Conservation (phyloP, 2,329 filamentous ascomycete genomes). For the Pseudogymnoascus sp. region DNA sequence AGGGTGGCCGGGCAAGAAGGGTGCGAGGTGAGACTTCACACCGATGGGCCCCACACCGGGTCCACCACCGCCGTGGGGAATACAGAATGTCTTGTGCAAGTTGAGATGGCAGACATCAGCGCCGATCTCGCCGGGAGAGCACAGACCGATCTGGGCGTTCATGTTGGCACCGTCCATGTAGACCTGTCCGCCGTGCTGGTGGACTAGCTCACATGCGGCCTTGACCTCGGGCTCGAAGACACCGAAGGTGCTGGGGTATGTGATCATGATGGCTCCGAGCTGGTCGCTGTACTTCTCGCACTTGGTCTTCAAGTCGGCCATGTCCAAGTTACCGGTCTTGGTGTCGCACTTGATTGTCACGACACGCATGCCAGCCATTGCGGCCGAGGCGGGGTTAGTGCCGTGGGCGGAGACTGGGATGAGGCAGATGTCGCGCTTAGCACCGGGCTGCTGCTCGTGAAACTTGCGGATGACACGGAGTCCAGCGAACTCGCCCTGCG, state of each 20-base stretch:
- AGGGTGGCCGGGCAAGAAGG: conserved; percentile 64
- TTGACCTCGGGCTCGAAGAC: conserved; percentile 89
- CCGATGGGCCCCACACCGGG: conserved; percentile 91
- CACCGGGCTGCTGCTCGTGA: conserved; percentile 57
- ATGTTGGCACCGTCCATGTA: conserved; percentile 99
- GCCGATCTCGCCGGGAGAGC: conserved; percentile 88
- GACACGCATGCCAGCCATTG: conserved; percentile 93
- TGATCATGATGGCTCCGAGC: conserved; percentile 91
- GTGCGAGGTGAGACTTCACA: conserved; percentile 70
- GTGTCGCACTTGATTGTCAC: conserved; percentile 85
- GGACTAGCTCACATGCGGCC: conserved; percentile 75
- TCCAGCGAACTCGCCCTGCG: conserved; percentile 90
- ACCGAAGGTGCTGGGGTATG: conserved; percentile 89
- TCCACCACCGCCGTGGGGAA: conserved; percentile 89
- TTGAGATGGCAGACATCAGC: conserved; percentile 96
- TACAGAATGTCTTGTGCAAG: conserved; percentile 98
- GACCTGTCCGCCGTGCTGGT: conserved; percentile 81
- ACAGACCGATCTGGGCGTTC: conserved; percentile 95
- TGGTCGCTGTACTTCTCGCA: conserved; percentile 80
- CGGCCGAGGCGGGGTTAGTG: conserved; percentile 88
- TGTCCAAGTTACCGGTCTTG: conserved; percentile 79
- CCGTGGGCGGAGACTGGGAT: conserved; percentile 94
- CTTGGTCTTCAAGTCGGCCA: conserved; percentile 77
- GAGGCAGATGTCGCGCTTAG: conserved; percentile 77
- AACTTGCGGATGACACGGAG: conserved; percentile 81